Evolutionary conservation across 441 rosid species (phyloP), one percentile per base, ranked within the genome.

Genomic region (Bruguiera hainesii): DNA sequence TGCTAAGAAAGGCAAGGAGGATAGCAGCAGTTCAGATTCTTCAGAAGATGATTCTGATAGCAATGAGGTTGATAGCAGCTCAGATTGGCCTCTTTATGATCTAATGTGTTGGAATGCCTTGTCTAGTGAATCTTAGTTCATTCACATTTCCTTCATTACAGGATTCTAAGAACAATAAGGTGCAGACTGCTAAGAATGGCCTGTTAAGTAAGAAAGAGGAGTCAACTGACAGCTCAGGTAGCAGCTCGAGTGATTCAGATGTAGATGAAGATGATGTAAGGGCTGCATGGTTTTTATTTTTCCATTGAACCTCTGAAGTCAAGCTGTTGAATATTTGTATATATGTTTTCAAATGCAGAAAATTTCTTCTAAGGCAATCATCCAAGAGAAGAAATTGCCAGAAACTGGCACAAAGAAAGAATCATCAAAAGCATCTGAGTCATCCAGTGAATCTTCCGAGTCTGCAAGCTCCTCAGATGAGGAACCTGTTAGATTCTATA

Each of bases 101-200:
- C 37, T 33, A 7, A 33, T 33, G 9, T 33, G 9, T 33, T 33
- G 37, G 37, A 33, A 33, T 33, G 37, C 37, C 37, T 33, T 33
- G 37, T 33, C 9, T 33, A 50, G 55, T 50, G 23, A 50, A 6
- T 5, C 55, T 50, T 9, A 16, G 20, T 50, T 50, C 55, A 16
- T 19, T 19, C 20, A 5, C 9, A 50, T 20, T 50, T 50, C 21
- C 37, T 50, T 50, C 21, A 20, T 50, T 19, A 16, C 9, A 50
- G 55, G 55, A 50, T 19, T 8, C 23, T 50, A 50, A 50, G 21
- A 50, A 7, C 55, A 66, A 49, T 19, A 82, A 83, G 58, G 71
- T 69, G 68, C 64, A 70, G 33, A 66, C 65, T 35, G 66, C 84
- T 2, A 80, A 78, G 58, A 84, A 81, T 57, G 83, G 78, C 63